These are phyloP conservation scores for Triticum dicoccoides DNA, from an alignment of 176 grass and related monocot species.

Conservation along the genomic window DNA sequence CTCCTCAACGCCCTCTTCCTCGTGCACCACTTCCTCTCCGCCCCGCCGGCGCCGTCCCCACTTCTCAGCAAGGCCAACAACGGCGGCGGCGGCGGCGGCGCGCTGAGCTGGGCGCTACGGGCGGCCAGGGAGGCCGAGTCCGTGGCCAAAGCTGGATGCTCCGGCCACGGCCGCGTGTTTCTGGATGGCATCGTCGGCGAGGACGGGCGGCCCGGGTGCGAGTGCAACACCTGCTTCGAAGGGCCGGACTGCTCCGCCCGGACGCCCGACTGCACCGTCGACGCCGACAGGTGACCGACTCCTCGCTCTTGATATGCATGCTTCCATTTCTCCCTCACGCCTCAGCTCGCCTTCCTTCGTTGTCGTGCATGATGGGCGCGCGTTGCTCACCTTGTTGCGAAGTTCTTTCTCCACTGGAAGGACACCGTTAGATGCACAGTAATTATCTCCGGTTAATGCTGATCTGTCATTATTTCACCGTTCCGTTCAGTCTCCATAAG, in stretches of 20 bases:
- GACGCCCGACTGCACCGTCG: constrained; percentile 45
- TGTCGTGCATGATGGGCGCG: neutral
- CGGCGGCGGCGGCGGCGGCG: no score
- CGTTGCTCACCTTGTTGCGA: neutral
- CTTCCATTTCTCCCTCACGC: neutral
- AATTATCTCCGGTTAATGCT: neutral
- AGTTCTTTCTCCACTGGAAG: neutral
- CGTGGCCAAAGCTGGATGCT: constrained; percentile 53
- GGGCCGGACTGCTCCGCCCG: constrained; percentile 63
- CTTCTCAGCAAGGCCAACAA: neutral
- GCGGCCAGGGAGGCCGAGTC: constrained; percentile 64
- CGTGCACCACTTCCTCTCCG: constrained; percentile 34
- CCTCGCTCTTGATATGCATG: neutral
- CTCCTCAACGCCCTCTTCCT: constrained; percentile 57
- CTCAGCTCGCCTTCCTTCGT: neutral
- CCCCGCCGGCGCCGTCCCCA: neutral
- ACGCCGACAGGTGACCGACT: constrained; percentile 51
- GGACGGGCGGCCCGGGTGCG: constrained; percentile 47
- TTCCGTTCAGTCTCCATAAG: neutral
- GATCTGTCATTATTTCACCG: no score
- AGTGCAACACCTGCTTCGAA: constrained; percentile 71
- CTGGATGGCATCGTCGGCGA: constrained; percentile 39
- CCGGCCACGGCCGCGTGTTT: constrained; percentile 61
- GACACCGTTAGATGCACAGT: neutral
- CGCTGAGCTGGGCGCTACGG: constrained; percentile 52